Base-by-base conservation (phyloP, 1,139 yeast genomes). In the Suhomyces wounanorum region DNA sequence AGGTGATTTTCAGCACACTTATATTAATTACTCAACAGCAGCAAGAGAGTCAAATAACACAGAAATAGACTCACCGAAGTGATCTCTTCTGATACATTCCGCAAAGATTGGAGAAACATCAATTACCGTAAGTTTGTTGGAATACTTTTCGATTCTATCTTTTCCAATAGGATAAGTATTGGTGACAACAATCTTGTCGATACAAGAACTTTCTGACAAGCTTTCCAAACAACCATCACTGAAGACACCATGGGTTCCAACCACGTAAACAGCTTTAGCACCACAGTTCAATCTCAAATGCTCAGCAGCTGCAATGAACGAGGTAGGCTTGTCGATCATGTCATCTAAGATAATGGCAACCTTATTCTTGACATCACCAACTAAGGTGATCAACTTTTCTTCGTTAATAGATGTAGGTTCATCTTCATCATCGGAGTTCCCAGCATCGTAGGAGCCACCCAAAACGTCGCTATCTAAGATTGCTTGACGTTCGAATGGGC, bases 51-150 rank as follows among this genome's bases (percentile, higher is more conserved):
- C 96, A 67, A 92, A 92, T 61, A 92, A 75, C 37, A 91, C 96
- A 35, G 96, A 88, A 56, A 92, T 92, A 56, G 96, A 87, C 73
- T 92, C 98, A 66, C 98, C 99, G 63, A 92, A 92, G 69, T 95
- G 99, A 68, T 94, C 97, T 75, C 99, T 87, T 75, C 99, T 85
- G 57, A 95, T 94, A 72, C 98, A 94, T 74, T 95, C 99, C 35
- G 99, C 98, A 66, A 95, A 88, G 51, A 94, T 92, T 25, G 96
- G 87, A 49, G 97, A 88, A 45, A 95, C 95, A 66, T 95, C 99
- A 63, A 95, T 94, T 45, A 90, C 88, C 11, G 85, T 85, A 62
- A 95, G 79, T 57, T 65, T 65, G 66, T 91, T 90, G 52, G 79
- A 72, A 55, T 83, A 79, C 47, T 73, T 76, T 48, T 77, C 78